Conservation (phyloP, 75 land plant species). For the Cupressus sempervirens region DNA sequence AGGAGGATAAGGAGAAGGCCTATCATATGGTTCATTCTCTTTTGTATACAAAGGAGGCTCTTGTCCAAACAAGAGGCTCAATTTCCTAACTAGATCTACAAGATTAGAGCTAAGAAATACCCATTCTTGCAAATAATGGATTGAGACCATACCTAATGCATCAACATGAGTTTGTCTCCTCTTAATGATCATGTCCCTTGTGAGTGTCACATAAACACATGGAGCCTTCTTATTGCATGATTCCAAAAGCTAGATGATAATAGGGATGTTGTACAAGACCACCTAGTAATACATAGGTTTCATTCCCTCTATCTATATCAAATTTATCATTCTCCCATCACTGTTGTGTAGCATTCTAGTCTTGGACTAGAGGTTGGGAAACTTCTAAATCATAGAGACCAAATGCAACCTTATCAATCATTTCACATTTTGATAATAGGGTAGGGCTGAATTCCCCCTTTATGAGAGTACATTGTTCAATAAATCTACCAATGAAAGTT, state of each 20-base stretch:
- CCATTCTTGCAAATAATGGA: slow-evolving; percentile 77
- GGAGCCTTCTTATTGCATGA: slow-evolving; percentile 79
- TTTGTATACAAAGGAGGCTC: slow-evolving; percentile 88
- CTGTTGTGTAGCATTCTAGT: slow-evolving; percentile 13
- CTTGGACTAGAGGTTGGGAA: slow-evolving; percentile 69
- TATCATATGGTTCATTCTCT: slow-evolving; percentile 28
- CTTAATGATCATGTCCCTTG: slow-evolving; percentile 86
- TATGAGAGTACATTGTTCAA: slow-evolving; percentile 76
- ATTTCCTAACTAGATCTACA: slow-evolving; percentile 57
- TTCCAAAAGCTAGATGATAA: slow-evolving; percentile 88
- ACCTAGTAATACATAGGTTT: slow-evolving; percentile 70
- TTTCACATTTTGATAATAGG: slow-evolving; percentile 81
- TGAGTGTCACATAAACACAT: slow-evolving; percentile 74
- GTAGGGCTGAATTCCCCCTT: slow-evolving; percentile 84
- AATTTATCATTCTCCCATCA: slow-evolving; percentile 77
- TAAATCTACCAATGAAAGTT: slow-evolving; percentile 54
- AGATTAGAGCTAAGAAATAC: slow-evolving; percentile 86
- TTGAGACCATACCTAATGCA: slow-evolving; percentile 73
- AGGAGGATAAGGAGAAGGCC: slow-evolving; percentile 21
- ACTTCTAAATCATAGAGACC: slow-evolving; percentile 51
- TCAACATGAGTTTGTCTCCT: slow-evolving; percentile 73
- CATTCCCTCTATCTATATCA: slow-evolving; percentile 89
- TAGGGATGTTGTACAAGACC: slow-evolving; percentile 83
- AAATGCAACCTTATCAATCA: slow-evolving; percentile 93
- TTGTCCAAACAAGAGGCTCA: slow-evolving; percentile 53